A percentile compares a stretch with the other conserved stretches of the same genome.
Evolutionary conservation across 257 asterid genomes (phyloP).

Genomic region (Ajuga chamaepitys): DNA sequence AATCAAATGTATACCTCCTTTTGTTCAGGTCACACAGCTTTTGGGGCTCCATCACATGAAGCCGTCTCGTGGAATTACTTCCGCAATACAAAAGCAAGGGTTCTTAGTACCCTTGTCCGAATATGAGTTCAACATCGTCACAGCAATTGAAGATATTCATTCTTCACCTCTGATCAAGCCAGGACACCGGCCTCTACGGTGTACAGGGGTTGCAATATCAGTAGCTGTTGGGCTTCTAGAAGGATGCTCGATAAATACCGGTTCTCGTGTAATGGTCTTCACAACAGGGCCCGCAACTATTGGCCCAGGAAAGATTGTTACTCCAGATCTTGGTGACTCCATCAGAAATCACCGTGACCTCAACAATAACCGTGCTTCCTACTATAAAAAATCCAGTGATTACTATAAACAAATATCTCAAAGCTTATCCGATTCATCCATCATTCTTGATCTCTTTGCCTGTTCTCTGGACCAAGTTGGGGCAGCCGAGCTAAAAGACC

Average conservation of each 20-base stretch:
- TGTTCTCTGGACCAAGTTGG: slow-evolving; percentile 98
- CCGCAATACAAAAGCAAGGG: slow-evolving; percentile 53
- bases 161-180: slow-evolving; percentile 41
- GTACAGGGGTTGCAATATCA: slow-evolving; percentile 81
- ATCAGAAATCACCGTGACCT: slow-evolving; percentile 85
- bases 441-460: slow-evolving; percentile 88
- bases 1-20: slow-evolving; percentile 6
- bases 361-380: slow-evolving; percentile 41
- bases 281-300: slow-evolving; percentile 90
- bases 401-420: slow-evolving; percentile 62
- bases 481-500: slow-evolving; percentile 69
- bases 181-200: slow-evolving; percentile 78
- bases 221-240: slow-evolving; percentile 88
- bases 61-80: slow-evolving; percentile 51
- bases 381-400: slow-evolving; percentile 46
- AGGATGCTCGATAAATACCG: slow-evolving; percentile 63
- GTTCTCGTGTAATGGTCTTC: slow-evolving; percentile 89
- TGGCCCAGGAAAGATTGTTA: slow-evolving; percentile 80
- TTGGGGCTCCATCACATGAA: slow-evolving; percentile 56
- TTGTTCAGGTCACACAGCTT: slow-evolving; percentile 54
- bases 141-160: slow-evolving; percentile 76
- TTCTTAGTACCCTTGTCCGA: slow-evolving; percentile 70
- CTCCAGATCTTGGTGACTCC: slow-evolving; percentile 47
- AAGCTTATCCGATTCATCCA: slow-evolving; percentile 66
- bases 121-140: slow-evolving; percentile 71